These are phyloP conservation scores for Westerdykella ornata DNA, from an alignment of 2,329 filamentous ascomycete species.

Conservation along the genomic window DNA sequence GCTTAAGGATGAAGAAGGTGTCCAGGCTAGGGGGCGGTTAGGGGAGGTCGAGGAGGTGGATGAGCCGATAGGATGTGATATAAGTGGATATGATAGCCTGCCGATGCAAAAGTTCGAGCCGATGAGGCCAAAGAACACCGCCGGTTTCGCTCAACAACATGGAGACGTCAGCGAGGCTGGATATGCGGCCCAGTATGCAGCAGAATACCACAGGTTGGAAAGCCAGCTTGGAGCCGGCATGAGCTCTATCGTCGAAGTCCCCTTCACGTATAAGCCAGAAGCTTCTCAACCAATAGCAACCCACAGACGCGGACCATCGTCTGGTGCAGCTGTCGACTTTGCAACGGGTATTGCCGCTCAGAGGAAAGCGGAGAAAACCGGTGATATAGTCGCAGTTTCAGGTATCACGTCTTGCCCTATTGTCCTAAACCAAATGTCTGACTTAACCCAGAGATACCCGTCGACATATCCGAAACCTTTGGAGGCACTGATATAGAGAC, in stretches of 20 bases:
- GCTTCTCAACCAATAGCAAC: slow-evolving; percentile 8
- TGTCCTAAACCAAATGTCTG: neutral
- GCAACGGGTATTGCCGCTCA: slow-evolving; percentile 33
- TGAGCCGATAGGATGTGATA: slow-evolving; percentile 23
- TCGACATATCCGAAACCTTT: slow-evolving; percentile 40
- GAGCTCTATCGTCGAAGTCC: slow-evolving; percentile 30
- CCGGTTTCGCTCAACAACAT: slow-evolving; percentile 15
- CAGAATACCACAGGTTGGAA: slow-evolving; percentile 33
- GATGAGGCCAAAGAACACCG: slow-evolving; percentile 1
- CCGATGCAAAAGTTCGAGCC: slow-evolving; percentile 23
- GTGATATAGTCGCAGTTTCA: slow-evolving; percentile 39
- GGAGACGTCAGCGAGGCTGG: slow-evolving; percentile 25
- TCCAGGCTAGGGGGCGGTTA: slow-evolving; percentile 8
- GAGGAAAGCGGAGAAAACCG: slow-evolving; percentile 39
- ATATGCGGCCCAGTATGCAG: slow-evolving; percentile 26
- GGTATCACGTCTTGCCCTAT: slow-evolving; percentile 1
- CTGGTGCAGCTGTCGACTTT: slow-evolving; percentile 10
- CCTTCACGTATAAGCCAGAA: slow-evolving; percentile 21
- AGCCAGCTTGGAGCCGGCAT: slow-evolving; percentile 34
- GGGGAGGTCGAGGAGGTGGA: slow-evolving; percentile 26
- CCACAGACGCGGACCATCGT: slow-evolving; percentile 19
- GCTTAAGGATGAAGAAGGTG: slow-evolving; percentile 29
- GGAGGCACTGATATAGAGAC: slow-evolving; percentile 32
- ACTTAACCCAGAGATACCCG: slow-evolving; percentile 26
- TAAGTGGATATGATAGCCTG: slow-evolving; percentile 24